These are phyloP conservation scores for Phytopythium kandeliae DNA, from an alignment of 352 stramenopile genomes.

Conservation along the genomic window DNA sequence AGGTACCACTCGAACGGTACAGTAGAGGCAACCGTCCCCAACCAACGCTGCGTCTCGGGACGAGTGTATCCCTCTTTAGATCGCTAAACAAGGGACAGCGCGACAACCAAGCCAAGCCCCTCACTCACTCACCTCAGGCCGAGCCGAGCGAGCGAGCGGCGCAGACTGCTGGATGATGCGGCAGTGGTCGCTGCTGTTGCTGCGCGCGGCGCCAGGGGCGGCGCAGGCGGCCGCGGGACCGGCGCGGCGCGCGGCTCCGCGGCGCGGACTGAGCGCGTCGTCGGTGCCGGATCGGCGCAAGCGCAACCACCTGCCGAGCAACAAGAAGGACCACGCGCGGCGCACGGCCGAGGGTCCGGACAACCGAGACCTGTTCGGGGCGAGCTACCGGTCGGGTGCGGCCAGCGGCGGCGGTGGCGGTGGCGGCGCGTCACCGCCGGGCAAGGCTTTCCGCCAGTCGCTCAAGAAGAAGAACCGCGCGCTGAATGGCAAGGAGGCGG, in stretches of 20 bases:
- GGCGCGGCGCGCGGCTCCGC: slow-evolving; percentile 5
- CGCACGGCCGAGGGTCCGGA: slow-evolving; percentile 5
- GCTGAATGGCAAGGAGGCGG: slow-evolving; percentile 1
- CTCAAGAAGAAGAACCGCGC: slow-evolving; percentile 17
- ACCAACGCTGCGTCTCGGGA: background rate
- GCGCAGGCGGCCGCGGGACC: slow-evolving; percentile 2
- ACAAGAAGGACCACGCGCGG: slow-evolving; percentile 17
- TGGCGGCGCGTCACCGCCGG: background rate
- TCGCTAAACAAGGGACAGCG: background rate
- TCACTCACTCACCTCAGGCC: no score
- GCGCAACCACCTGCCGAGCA: slow-evolving; percentile 47
- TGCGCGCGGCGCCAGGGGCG: slow-evolving; percentile 1
- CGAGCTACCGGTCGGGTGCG: no score
- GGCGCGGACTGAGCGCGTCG: slow-evolving; percentile 22
- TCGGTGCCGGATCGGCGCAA: slow-evolving; percentile 41
- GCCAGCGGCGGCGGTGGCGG: background rate
- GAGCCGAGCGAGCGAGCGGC: no score
- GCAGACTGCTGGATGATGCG: no score
- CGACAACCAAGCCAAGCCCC: slow-evolving; percentile 1
- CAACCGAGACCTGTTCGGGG: slow-evolving; percentile 1
- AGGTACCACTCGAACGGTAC: no score
- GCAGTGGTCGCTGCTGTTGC: slow-evolving; percentile 41
- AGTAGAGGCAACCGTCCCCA: background rate
- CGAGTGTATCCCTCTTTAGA: background rate
- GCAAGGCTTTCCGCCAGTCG: slow-evolving; percentile 8